These are phyloP conservation scores for Geranium incanum DNA, from an alignment of 441 rosid genomes.

Conservation along the genomic window DNA sequence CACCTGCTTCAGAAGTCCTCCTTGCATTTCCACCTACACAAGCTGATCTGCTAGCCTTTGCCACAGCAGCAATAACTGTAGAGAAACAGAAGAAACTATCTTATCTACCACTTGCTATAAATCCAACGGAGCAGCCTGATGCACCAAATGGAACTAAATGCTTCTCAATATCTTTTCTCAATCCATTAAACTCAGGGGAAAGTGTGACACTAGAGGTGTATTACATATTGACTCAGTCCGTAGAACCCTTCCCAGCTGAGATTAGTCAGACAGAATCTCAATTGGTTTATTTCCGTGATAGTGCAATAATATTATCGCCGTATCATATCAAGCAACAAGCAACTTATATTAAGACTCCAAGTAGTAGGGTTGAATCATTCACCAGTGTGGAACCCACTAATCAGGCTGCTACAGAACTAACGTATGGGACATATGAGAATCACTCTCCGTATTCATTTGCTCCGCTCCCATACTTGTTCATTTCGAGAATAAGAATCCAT, in stretches of 20 bases:
- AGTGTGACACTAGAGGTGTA: constrained; percentile 68
- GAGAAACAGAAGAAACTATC: constrained; percentile 76
- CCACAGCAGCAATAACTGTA: constrained; percentile 58
- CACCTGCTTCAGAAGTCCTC: constrained; percentile 57
- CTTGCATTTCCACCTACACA: constrained; percentile 78
- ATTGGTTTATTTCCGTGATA: constrained; percentile 74
- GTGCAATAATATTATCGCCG: constrained; percentile 68
- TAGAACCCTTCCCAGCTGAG: constrained; percentile 90
- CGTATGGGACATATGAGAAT: constrained; percentile 86
- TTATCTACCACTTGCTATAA: constrained; percentile 50
- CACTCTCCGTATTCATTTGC: constrained; percentile 59
- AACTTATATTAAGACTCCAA: constrained; percentile 72
- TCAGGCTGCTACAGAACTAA: constrained; percentile 63
- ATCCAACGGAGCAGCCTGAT: constrained; percentile 58
- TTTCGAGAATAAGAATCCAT: constrained; percentile 88
- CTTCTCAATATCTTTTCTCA: constrained; percentile 45
- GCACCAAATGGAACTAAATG: constrained; percentile 68
- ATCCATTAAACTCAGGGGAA: constrained; percentile 54
- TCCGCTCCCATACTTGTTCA: constrained; percentile 76
- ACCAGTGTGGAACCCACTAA: constrained; percentile 73
- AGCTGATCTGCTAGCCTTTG: constrained; percentile 54
- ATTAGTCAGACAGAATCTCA: constrained; percentile 89
- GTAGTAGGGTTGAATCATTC: constrained; percentile 75
- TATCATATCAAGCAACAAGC: constrained; percentile 69
- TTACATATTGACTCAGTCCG: constrained; percentile 64